Percentiles rank a stretch among this genome's conserved stretches.
Evolutionary conservation across 306 rosid genomes (phyloP).

Genomic region (Acacia confusa): DNA sequence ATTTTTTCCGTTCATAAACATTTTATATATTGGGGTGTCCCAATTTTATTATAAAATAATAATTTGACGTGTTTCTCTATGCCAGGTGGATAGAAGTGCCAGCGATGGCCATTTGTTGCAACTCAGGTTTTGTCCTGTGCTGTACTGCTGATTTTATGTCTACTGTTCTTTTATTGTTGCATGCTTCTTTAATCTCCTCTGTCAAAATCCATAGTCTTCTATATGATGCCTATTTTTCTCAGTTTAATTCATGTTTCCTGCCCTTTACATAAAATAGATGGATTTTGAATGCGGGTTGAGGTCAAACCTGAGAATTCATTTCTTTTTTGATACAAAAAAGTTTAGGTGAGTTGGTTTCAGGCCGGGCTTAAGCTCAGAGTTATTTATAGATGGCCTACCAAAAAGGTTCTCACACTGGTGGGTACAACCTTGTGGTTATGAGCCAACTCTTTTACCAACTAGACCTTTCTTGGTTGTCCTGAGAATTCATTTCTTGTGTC

Average conservation of each 20-base stretch:
- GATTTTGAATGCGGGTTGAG: not conserved
- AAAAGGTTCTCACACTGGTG: no score
- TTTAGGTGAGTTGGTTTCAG: no score
- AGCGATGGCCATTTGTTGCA: constrained; percentile 85
- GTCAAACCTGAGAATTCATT: constrained; percentile 13
- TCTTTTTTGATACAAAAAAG: not conserved
- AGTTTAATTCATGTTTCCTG: not conserved
- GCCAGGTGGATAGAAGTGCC: constrained; percentile 72
- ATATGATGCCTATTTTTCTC: not conserved
- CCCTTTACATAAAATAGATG: not conserved
- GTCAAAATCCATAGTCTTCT: not conserved
- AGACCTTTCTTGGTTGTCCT: not conserved
- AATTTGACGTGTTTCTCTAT: constrained; percentile 23
- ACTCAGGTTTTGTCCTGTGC: constrained; percentile 67
- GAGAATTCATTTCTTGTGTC: not conserved
- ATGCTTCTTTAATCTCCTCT: constrained; percentile 2
- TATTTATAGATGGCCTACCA: no score
- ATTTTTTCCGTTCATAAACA: not conserved
- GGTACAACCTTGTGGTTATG: no score
- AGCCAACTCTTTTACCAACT: no score
- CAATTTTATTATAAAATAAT: constrained; percentile 17
- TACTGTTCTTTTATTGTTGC: constrained; percentile 17
- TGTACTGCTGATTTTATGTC: constrained; percentile 4
- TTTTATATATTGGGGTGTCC: constrained; percentile 8
- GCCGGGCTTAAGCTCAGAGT: no score